Base-by-base conservation (phyloP, 2,329 filamentous ascomycete species). In the Simplicillium sp. region DNA sequence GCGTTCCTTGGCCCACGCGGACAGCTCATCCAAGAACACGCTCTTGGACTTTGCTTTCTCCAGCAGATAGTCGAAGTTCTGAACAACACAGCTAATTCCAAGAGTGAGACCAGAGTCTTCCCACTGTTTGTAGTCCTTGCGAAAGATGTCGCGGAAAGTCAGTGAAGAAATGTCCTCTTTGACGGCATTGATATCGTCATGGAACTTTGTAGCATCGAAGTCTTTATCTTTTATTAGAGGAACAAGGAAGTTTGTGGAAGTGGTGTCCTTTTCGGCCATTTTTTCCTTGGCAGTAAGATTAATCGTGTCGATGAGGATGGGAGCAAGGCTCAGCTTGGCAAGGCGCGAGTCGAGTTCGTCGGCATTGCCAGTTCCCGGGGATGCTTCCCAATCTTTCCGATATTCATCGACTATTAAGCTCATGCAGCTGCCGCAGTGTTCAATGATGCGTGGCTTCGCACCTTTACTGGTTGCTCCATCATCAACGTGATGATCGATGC, bases 51-150 rank as follows among this genome's bases (percentile, higher is more conserved):
- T 67, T 2, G 74, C 75, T 49, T 77, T 76, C 12, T 59, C 52
- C 11, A 76, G 55, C 32, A 89, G 59, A 46, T 79, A 84, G 4
- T 62, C 59, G 6, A 89, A 59, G n/a, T 71, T 62, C 48, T 78
- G 78, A 3, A 84, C 76, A 3, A 82, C 68, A 34, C 75, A 75
- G 50, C 77, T 76, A 13, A 86, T 77, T n/a, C 85, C 85, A 4
- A 90, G 67, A 14, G 62, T 67, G 31, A 77, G 54, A 1, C 59
- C 63, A 11, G 64, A 64, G 41, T 78, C 75, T 11, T 62, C 64
- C 85, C 85, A 92, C 54, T 84, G 72, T 64, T 94, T 94, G 62
- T 89, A 94, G 61, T 94, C 86, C 58, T 90, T 90, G 47, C 83
- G 71, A 39, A 90, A 60, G 32, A 89, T 72, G 50, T 89, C 85